Base-by-base conservation (phyloP, 208 protist species). In the Leishmania arabica region DNA sequence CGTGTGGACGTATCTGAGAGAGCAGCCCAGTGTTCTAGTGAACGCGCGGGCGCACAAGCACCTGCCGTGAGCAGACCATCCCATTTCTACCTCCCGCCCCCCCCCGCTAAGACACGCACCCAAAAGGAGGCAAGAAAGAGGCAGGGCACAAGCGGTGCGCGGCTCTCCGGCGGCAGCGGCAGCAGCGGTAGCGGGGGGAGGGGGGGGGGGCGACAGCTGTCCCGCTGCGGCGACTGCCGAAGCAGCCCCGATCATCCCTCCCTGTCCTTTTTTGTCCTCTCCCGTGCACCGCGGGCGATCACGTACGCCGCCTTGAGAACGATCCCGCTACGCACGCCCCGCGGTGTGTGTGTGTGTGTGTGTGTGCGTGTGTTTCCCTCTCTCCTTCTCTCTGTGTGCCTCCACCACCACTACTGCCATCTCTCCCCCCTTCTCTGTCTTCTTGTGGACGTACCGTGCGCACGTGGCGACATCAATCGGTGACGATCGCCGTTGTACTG, bases 351-450 rank as follows among this genome's bases (percentile, higher is more conserved):
- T 66, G 27, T 82, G 45, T 47, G n/a, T 40, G 31, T 40, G 13
- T 66, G 27, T 47, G n/a, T 40, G 31, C 24, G 13, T 66, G 27
- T 74, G 60, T 69, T 58, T 78, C 65, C 37, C 72, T 78, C 34
- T 58, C 47, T 58, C 47, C 47, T 31, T 81, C 64, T 69, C 66
- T 37, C 73, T 62, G 34, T 76, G 21, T 72, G 24, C 40, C 27
- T 79, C 53, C 24, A 17, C 40, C 40, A 37, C 75, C 51, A 58
- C 51, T 54, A n/a, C 75, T 5, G 31, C 9, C 24, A 37, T n/a
- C 75, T 27, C 54, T 49, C 58, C 34, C 58, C n/a, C 58, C 13
- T 13, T 31, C 17, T 71, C 27, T 45, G 64, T 19, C 34, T 19
- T 69, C 64, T 69, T 42, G 15, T 62, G 31, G 21, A 5, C 31